phyloP scores from a whole-genome alignment of 2,329 filamentous ascomycete species.

The Neoscytalidium dimidiatum region DNA sequence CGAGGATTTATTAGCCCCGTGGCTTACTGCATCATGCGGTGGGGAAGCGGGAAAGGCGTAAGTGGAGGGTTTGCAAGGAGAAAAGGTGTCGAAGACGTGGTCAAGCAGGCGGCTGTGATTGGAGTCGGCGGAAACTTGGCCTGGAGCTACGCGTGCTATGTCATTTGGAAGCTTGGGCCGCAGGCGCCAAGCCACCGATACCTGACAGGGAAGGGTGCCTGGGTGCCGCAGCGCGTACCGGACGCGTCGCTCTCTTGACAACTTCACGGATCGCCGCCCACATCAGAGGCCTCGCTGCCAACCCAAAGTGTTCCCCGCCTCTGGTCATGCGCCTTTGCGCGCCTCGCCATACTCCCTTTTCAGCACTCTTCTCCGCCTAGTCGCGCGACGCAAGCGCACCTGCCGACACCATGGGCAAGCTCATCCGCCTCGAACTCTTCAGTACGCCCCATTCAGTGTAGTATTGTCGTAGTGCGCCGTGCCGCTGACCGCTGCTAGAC shows the following conservation, averaged over 20 bases:
- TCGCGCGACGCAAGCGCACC: slow-evolving; percentile 3
- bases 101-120: slow-evolving; percentile 4
- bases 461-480: slow-evolving; percentile 9
- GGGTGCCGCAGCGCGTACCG: slow-evolving; percentile 11
- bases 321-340: slow-evolving; percentile 17
- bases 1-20: slow-evolving; percentile 7
- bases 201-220: neutral
- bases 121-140: slow-evolving; percentile 15
- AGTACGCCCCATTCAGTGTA: slow-evolving; percentile 59
- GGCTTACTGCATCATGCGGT: slow-evolving; percentile 12
- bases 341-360: neutral
- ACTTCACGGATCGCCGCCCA: slow-evolving; percentile 1
- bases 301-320: neutral
- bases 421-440: slow-evolving; percentile 90
- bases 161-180: slow-evolving; percentile 4
- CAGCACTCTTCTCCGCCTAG: neutral
- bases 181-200: neutral
- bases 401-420: slow-evolving; percentile 76
- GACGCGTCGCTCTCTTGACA: slow-evolving; percentile 18
- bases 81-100: slow-evolving; percentile 9
- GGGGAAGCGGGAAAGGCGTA: neutral
- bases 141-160: slow-evolving; percentile 1
- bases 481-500: slow-evolving; percentile 56
- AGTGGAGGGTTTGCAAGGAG: neutral
- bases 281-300: neutral